phyloP scores from a whole-genome alignment of 2,329 filamentous ascomycete genomes.

The Cladosporium sp. region DNA sequence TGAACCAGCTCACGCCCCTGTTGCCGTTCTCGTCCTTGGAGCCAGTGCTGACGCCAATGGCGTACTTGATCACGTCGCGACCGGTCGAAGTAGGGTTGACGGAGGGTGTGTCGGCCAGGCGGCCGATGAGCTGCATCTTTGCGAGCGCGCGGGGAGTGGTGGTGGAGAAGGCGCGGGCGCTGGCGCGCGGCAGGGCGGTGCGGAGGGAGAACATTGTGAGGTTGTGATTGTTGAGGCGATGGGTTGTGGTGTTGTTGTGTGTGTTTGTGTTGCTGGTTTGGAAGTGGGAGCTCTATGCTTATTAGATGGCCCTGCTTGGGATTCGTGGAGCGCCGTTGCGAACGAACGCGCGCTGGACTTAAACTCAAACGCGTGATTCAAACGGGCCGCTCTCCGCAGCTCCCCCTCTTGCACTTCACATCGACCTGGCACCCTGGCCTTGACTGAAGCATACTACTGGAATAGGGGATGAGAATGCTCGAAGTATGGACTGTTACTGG shows the following conservation, averaged over 20 bases:
- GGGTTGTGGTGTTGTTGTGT: neutral
- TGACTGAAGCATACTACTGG: neutral
- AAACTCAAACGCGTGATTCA: slow-evolving; percentile 1
- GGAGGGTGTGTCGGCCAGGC: slow-evolving; percentile 80
- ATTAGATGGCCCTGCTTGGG: slow-evolving; percentile 5
- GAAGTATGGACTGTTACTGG: neutral
- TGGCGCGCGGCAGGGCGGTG: slow-evolving; percentile 34
- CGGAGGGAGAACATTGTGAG: slow-evolving; percentile 19
- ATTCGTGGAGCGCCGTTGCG: slow-evolving; percentile 3
- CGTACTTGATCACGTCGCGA: slow-evolving; percentile 74
- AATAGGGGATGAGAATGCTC: neutral
- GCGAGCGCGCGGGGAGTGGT: slow-evolving; percentile 66
- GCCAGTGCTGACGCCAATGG: slow-evolving; percentile 70
- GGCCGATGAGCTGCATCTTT: slow-evolving; percentile 83
- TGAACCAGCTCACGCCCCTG: slow-evolving; percentile 82
- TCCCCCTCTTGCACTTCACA: slow-evolving; percentile 7
- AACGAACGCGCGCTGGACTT: slow-evolving; percentile 1
- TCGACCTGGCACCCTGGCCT: neutral
- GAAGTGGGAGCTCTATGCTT: neutral
- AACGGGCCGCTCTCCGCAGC: neutral
- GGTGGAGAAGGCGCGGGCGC: slow-evolving; percentile 74
- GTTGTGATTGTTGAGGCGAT: neutral
- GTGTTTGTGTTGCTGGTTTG: neutral
- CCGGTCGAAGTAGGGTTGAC: slow-evolving; percentile 69
- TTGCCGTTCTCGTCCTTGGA: slow-evolving; percentile 65